Conservation (phyloP, 805 yeast species). For the Candida silvatica region DNA sequence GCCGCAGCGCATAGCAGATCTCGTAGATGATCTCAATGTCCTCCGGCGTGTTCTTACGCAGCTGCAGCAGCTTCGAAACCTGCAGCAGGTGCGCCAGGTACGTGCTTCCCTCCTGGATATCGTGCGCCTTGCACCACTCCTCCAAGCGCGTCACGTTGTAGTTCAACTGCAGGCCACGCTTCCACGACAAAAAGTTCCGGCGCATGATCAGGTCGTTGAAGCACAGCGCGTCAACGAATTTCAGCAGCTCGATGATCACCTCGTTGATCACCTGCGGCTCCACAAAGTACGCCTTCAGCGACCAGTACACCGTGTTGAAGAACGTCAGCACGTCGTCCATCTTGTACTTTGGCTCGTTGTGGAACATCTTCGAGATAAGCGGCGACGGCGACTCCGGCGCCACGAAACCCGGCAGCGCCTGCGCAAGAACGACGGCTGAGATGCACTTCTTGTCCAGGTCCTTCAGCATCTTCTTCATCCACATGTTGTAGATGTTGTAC, state of each 20-base stretch:
- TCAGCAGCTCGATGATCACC: constrained; percentile 73
- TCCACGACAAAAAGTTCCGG: constrained; percentile 92
- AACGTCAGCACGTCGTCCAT: constrained; percentile 93
- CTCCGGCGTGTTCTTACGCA: constrained; percentile 79
- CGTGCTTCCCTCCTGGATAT: constrained; percentile 77
- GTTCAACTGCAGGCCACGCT: constrained; percentile 92
- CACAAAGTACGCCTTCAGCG: constrained; percentile 84
- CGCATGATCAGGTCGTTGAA: constrained; percentile 95
- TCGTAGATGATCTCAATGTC: constrained; percentile 91
- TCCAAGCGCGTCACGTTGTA: constrained; percentile 94
- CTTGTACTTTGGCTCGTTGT: constrained; percentile 61
- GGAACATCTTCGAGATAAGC: constrained; percentile 75
- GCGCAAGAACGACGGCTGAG: constrained; percentile 92
- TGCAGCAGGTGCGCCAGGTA: constrained; percentile 83
- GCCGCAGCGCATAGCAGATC: constrained; percentile 88
- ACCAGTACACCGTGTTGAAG: constrained; percentile 85
- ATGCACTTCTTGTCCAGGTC: constrained; percentile 85
- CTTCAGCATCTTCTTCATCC: constrained; percentile 94
- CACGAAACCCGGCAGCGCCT: constrained; percentile 92
- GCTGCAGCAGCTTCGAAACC: constrained; percentile 86
- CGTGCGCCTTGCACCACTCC: constrained; percentile 97
- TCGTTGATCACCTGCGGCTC: constrained; percentile 80
- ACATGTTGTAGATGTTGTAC: constrained; percentile 89
- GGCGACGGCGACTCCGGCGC: constrained; percentile 69
- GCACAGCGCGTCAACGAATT: constrained; percentile 85